phyloP scores from a whole-genome alignment of 768 basidiomycete species.

The Phaeolepiota aurea region DNA sequence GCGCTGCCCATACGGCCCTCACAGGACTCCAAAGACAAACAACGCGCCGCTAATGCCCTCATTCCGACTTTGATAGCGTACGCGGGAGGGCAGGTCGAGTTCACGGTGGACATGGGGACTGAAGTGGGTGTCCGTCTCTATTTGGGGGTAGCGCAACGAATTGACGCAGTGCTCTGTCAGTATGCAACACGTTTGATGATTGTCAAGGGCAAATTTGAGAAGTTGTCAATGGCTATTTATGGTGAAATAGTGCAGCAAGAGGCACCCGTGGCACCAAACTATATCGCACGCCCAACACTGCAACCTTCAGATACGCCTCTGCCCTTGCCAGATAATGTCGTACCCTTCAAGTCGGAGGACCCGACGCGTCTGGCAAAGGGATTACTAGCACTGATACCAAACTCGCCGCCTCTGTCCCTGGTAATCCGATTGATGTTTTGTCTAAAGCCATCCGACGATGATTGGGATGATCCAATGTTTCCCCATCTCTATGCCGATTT shows the following conservation, averaged over 20 bases:
- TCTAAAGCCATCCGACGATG: conserved; percentile 69
- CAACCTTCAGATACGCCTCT: conserved; percentile 24
- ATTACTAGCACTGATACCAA: conserved; percentile 52
- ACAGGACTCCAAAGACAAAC: conserved; percentile 44
- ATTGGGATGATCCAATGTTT: conserved; percentile 71
- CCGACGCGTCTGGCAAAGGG: conserved; percentile 56
- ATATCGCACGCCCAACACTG: conserved; percentile 19
- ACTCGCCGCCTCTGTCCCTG: conserved; percentile 54
- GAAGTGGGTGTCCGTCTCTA: conserved; percentile 37
- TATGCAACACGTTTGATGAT: conserved; percentile 75
- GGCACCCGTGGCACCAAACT: conserved; percentile 27
- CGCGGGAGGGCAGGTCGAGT: conserved; percentile 59
- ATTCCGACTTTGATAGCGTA: conserved; percentile 68
- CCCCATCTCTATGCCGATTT: conserved; percentile 64
- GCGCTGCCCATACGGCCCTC: conserved; percentile 43
- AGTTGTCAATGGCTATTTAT: conserved; percentile 57
- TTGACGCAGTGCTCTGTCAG: conserved; percentile 20
- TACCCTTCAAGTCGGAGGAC: conserved; percentile 51
- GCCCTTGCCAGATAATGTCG: conserved; percentile 43
- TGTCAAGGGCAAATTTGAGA: conserved; percentile 65
- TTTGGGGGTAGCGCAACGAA: background rate
- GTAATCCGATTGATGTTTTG: conserved; percentile 72
- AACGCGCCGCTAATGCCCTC: conserved; percentile 61
- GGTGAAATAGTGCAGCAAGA: conserved; percentile 46
- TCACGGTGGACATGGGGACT: conserved; percentile 57